phyloP scores from a whole-genome alignment of 176 grass and related monocot genomes.

The Tillandsia leiboldiana region DNA sequence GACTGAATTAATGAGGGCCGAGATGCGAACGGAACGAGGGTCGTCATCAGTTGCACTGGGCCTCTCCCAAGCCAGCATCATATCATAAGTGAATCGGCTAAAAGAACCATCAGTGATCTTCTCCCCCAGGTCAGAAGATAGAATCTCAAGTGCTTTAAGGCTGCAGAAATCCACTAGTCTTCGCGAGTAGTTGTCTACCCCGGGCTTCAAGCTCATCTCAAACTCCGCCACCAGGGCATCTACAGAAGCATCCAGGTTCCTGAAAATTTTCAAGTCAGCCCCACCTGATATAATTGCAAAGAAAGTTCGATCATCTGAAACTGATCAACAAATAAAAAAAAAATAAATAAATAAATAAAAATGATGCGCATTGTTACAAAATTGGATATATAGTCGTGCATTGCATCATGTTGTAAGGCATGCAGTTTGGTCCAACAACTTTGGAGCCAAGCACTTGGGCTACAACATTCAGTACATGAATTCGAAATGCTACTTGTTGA shows the following conservation, averaged over 20 bases:
- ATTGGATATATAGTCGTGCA: not conserved
- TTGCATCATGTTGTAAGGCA: not conserved
- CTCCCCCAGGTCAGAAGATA: constrained; percentile 39
- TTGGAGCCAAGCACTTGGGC: too few species aligned
- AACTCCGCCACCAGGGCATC: constrained; percentile 51
- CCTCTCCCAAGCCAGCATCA: constrained; percentile 90
- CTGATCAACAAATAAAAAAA: not conserved
- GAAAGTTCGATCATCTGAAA: constrained; percentile 8
- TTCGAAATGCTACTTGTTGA: too few species aligned
- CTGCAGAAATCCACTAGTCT: constrained; percentile 77
- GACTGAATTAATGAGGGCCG: not conserved
- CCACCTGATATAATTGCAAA: not conserved
- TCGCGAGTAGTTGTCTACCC: constrained; percentile 55
- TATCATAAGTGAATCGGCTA: constrained; percentile 74
- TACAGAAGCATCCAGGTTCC: constrained; percentile 38
- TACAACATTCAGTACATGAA: too few species aligned
- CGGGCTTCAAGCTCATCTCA: constrained; percentile 37
- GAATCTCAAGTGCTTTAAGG: constrained; percentile 37
- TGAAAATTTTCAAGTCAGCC: constrained; percentile 25
- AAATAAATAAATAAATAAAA: not conserved
- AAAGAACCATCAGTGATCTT: constrained; percentile 55
- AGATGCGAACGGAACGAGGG: constrained; percentile 32
- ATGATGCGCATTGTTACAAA: not conserved
- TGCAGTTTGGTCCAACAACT: too few species aligned
- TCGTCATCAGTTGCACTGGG: constrained; percentile 37